Conservation (phyloP, 805 yeast species). For the Candida corydali region DNA sequence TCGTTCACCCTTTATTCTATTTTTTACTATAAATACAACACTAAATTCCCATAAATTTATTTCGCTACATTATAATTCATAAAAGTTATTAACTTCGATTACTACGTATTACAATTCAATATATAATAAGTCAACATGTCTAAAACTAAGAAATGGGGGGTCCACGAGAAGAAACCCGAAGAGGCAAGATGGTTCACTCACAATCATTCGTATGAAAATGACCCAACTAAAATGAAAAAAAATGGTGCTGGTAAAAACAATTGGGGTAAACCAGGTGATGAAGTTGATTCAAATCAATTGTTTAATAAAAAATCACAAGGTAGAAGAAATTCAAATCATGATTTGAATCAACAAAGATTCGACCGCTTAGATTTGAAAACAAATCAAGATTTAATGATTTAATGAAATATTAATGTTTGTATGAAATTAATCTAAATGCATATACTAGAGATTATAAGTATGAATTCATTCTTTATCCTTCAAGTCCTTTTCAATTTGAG, state of each 20-base stretch:
- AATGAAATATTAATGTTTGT: background rate
- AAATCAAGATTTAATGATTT: slow-evolving; percentile 12
- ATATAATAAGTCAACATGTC: slow-evolving; percentile 45
- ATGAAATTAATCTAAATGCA: background rate
- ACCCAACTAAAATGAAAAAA: slow-evolving; percentile 77
- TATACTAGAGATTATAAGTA: background rate
- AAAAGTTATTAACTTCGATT: background rate
- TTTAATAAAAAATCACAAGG: slow-evolving; percentile 15
- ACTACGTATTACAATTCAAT: background rate
- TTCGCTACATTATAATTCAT: background rate
- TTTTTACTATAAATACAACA: background rate
- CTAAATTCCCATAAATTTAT: background rate
- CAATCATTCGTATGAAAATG: slow-evolving; percentile 59
- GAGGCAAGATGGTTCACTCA: slow-evolving; percentile 76
- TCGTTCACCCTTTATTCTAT: background rate
- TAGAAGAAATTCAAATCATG: slow-evolving; percentile 41
- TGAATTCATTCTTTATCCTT: slow-evolving; percentile 10
- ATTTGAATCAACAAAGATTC: slow-evolving; percentile 26
- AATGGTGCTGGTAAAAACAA: slow-evolving; percentile 83
- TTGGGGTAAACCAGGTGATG: slow-evolving; percentile 86
- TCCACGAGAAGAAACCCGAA: slow-evolving; percentile 50
- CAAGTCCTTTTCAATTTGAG: slow-evolving; percentile 39
- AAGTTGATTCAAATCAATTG: slow-evolving; percentile 37
- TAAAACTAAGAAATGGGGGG: slow-evolving; percentile 76
- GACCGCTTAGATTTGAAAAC: slow-evolving; percentile 18